Conservation (phyloP, 768 basidiomycete genomes). For the Lactarius deliciosus region DNA sequence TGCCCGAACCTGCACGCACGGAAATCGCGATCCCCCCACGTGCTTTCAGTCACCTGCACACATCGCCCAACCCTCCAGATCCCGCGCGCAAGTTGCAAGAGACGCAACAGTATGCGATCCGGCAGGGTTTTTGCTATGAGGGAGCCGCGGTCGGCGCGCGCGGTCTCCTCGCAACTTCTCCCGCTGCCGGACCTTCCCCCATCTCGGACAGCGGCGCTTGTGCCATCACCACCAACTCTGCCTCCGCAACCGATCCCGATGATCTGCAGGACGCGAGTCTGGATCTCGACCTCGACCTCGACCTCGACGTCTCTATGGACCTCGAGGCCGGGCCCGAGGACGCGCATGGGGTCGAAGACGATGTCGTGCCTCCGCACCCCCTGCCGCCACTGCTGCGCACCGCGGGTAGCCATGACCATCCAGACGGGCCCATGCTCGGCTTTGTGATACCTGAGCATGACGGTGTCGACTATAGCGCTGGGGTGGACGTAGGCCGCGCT, state of each 20-base stretch:
- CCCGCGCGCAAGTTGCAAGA: neutral
- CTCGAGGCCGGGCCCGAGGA: neutral
- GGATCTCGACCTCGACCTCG: conserved; percentile 2
- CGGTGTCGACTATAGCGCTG: neutral
- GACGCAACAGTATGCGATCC: neutral
- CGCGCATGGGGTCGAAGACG: neutral
- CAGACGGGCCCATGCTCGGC: conserved; percentile 16
- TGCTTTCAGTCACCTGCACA: conserved; percentile 10
- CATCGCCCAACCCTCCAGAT: neutral
- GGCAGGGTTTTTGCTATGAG: conserved; percentile 22
- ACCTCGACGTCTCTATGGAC: conserved; percentile 6
- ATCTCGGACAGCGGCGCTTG: neutral
- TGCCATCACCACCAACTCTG: neutral
- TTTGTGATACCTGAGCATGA: conserved; percentile 13
- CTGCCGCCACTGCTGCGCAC: too few species aligned
- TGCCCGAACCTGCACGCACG: neutral
- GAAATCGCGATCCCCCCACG: conserved; percentile 12
- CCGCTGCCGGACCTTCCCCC: neutral
- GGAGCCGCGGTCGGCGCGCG: conserved; percentile 18
- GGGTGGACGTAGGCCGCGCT: neutral
- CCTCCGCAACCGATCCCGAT: neutral
- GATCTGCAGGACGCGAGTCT: neutral
- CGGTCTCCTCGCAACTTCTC: conserved; percentile 20
- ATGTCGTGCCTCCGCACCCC: neutral
- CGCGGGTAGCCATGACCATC: neutral